Conservation (phyloP, 1,284 basidiomycete species). For the Rugosomyces carneus region DNA sequence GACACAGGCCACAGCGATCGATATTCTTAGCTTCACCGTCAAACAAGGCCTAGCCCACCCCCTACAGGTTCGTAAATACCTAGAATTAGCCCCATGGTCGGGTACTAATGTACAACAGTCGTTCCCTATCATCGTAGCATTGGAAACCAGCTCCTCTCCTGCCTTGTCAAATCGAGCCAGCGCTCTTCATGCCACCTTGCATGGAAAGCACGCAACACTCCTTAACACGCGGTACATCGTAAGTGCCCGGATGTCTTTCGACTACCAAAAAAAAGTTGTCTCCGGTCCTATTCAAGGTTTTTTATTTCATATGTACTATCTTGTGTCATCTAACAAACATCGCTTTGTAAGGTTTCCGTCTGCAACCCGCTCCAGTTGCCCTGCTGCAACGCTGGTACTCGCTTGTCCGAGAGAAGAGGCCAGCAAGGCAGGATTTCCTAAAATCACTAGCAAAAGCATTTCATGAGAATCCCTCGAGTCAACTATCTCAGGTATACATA, state of each 20-base stretch:
- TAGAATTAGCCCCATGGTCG: not conserved
- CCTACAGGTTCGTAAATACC: slow-evolving; percentile 52
- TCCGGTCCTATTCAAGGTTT: slow-evolving; percentile 44
- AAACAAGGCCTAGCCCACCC: slow-evolving; percentile 96
- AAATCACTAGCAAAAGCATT: slow-evolving; percentile 78
- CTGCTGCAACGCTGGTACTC: slow-evolving; percentile 88
- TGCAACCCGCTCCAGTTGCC: slow-evolving; percentile 57
- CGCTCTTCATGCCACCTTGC: slow-evolving; percentile 75
- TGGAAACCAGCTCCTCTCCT: slow-evolving; percentile 76
- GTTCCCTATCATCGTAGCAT: slow-evolving; percentile 86
- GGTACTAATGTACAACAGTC: slow-evolving; percentile 54
- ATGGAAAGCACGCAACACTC: slow-evolving; percentile 86
- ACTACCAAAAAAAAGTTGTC: slow-evolving; percentile 69
- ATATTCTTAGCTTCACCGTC: slow-evolving; percentile 88
- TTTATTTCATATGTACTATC: not conserved
- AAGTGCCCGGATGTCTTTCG: slow-evolving; percentile 75
- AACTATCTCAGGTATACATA: slow-evolving; percentile 39
- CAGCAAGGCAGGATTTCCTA: slow-evolving; percentile 79
- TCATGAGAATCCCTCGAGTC: slow-evolving; percentile 48
- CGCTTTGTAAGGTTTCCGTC: slow-evolving; percentile 49
- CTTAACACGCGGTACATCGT: slow-evolving; percentile 82
- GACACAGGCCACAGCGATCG: slow-evolving; percentile 82
- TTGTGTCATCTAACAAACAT: not conserved
- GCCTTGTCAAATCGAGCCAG: slow-evolving; percentile 70
- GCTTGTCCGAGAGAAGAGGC: slow-evolving; percentile 85